These are phyloP conservation scores for Phalaenopsis aphrodite DNA, from an alignment of 106 monocot species.

Conservation along the genomic window DNA sequence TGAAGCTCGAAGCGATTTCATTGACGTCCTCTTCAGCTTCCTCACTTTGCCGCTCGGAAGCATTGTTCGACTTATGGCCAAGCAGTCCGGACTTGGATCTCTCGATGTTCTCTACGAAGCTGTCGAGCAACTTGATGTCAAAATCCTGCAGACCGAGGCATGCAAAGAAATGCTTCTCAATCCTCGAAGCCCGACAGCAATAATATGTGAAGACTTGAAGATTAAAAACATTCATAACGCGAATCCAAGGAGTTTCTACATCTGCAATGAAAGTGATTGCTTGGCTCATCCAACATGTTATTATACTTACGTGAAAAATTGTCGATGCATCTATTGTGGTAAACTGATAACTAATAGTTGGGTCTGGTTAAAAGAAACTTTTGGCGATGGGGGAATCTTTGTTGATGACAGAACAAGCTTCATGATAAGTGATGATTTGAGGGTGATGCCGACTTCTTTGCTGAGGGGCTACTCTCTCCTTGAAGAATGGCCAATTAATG, in stretches of 20 bases:
- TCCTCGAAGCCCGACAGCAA: background rate
- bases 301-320: background rate
- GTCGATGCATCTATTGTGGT: background rate
- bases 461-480: background rate
- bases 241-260: slow-evolving; percentile 7
- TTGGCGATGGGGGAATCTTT: slow-evolving; percentile 15
- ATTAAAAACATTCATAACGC: slow-evolving; percentile 9
- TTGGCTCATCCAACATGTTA: background rate
- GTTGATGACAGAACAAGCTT: background rate
- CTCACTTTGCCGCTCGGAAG: background rate
- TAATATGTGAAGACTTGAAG: background rate
- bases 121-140: background rate
- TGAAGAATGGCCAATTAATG: background rate
- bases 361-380: background rate
- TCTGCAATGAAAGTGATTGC: background rate
- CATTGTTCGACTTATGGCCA: background rate
- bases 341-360: background rate
- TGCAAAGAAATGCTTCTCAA: slow-evolving; percentile 17
- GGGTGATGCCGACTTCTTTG: slow-evolving; percentile 8
- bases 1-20: slow-evolving; percentile 7
- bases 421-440: slow-evolving; percentile 23
- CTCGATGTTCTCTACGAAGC: slow-evolving; percentile 13
- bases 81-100: background rate
- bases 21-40: slow-evolving; percentile 5
- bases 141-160: background rate